Percentiles rank a stretch among this genome's conserved stretches.
Conservation (phyloP, 2,329 filamentous ascomycete genomes). For the Akanthomyces dipterigenus region DNA sequence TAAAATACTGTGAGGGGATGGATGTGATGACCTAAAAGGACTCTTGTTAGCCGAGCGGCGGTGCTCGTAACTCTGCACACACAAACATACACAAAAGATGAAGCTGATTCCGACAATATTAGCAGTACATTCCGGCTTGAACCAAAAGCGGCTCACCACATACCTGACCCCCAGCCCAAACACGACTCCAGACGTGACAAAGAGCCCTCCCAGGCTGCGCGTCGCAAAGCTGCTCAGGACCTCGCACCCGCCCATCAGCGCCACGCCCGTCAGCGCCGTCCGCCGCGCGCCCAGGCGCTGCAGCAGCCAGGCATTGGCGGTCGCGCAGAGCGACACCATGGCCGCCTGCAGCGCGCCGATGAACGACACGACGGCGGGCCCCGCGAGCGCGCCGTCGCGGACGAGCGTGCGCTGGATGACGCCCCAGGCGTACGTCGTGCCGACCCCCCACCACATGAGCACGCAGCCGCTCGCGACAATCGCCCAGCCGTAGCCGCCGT, state of each 20-base stretch:
- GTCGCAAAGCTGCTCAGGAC: conserved; percentile 35
- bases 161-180: conserved; percentile 28
- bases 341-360: conserved; percentile 48
- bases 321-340: conserved; percentile 43
- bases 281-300: conserved; percentile 39
- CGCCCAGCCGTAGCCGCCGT: conserved; percentile 51
- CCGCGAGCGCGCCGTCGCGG: conserved; percentile 37
- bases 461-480: conserved; percentile 44
- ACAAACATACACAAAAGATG: conserved; percentile 31
- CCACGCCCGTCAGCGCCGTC: conserved; percentile 42
- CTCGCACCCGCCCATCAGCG: conserved; percentile 42
- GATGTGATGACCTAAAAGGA: conserved; percentile 33
- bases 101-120: conserved; percentile 17
- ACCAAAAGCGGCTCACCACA: neutral
- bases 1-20: conserved; percentile 49
- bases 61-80: neutral
- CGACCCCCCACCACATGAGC: conserved; percentile 50
- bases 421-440: conserved; percentile 53
- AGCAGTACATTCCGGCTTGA: neutral
- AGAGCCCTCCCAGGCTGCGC: conserved; percentile 28
- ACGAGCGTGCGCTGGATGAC: conserved; percentile 53
- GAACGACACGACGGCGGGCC: conserved; percentile 49
- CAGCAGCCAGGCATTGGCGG: conserved; percentile 46
- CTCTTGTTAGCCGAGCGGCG: conserved; percentile 21
- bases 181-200: conserved; percentile 26